A percentile compares a stretch with the other conserved stretches of the same genome.
Evolutionary conservation across 345 rosid genomes (phyloP).

Genomic region (Bruguiera gymnorhiza): DNA sequence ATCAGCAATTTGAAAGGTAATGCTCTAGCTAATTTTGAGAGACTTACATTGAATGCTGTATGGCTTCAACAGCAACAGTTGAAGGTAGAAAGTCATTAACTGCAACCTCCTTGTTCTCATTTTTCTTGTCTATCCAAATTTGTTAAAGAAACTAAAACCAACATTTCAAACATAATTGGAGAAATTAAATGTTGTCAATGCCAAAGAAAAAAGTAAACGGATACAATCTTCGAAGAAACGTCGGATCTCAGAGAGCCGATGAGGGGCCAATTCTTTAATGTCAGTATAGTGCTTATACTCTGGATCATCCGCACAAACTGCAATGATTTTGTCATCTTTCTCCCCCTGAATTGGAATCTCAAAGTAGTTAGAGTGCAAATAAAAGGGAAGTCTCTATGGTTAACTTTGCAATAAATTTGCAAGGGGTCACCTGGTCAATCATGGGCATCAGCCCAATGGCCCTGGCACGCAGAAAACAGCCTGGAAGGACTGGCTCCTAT

Average conservation of each 20-base stretch:
- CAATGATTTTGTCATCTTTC: conserved; percentile 97
- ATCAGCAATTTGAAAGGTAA: background rate
- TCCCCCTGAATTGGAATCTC: conserved; percentile 53
- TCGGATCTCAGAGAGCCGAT: conserved; percentile 88
- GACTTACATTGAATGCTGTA: conserved; percentile 83
- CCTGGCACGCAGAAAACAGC: conserved; percentile 87
- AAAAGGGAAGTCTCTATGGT: background rate
- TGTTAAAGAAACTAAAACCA: conserved; percentile 19
- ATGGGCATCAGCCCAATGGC: conserved; percentile 99
- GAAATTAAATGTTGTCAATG: background rate
- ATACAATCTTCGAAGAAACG: conserved; percentile 98
- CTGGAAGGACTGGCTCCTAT: conserved; percentile 97
- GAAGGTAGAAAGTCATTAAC: conserved; percentile 86
- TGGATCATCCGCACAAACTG: conserved; percentile 97
- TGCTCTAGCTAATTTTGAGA: background rate
- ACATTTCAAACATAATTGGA: background rate
- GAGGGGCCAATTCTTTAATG: conserved; percentile 89
- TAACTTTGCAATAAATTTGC: background rate
- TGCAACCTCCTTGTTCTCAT: conserved; percentile 96
- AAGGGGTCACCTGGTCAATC: conserved; percentile 83
- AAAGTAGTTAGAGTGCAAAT: background rate
- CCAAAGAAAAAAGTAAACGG: conserved; percentile 24
- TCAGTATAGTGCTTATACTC: conserved; percentile 86
- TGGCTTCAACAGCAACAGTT: conserved; percentile 58
- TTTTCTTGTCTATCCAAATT: conserved; percentile 68